Conservation (phyloP, 2,329 filamentous ascomycete species). For the Calonectria fujianensis region DNA sequence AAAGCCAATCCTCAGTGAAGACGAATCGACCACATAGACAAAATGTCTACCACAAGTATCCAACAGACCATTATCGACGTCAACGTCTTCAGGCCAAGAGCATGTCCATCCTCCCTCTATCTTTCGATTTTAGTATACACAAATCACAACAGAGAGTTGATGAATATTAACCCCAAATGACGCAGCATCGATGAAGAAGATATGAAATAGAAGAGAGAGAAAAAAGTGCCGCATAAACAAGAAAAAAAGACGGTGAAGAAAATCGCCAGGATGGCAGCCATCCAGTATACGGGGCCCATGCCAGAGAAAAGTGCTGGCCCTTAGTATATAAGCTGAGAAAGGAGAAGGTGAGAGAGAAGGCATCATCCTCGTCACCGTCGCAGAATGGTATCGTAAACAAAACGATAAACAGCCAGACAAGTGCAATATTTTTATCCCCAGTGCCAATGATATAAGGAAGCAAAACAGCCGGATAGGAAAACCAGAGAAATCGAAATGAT, state of each 20-base stretch:
- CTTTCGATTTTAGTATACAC: conserved; percentile 35
- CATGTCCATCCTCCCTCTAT: conserved; percentile 28
- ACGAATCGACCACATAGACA: conserved; percentile 8
- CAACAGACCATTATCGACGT: conserved; percentile 25
- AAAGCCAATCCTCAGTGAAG: neutral
- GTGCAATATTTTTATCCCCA: conserved; percentile 46
- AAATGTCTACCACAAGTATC: conserved; percentile 3
- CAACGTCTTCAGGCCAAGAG: conserved; percentile 30
- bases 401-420: conserved; percentile 45
- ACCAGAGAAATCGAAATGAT: neutral
- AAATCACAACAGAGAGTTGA: conserved; percentile 24
- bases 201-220: neutral
- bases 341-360: conserved; percentile 40
- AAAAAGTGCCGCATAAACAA: conserved; percentile 9
- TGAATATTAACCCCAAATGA: conserved; percentile 26
- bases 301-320: conserved; percentile 3
- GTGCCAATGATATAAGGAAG: conserved; percentile 35
- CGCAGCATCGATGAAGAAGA: conserved; percentile 2
- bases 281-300: conserved; percentile 26
- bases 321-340: conserved; percentile 33
- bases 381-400: conserved; percentile 59
- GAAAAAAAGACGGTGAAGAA: conserved; percentile 18
- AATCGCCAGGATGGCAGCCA: conserved; percentile 23
- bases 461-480: conserved; percentile 28
- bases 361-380: conserved; percentile 47